Base-by-base conservation (phyloP, 208 protist species). In the Trypanosoma mega region DNA sequence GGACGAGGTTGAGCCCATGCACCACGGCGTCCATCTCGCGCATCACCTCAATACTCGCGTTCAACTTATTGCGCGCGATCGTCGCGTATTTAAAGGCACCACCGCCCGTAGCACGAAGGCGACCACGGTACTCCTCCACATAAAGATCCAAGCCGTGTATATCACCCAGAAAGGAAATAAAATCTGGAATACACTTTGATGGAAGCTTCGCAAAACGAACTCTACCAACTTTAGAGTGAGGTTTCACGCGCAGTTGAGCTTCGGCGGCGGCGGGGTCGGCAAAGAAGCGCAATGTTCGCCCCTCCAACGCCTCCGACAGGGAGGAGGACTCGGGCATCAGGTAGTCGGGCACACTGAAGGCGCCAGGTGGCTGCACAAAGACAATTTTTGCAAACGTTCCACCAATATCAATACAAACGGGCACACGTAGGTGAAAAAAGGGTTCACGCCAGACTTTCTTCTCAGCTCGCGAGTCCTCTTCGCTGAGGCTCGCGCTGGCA, bases 11-110 rank as follows among this genome's bases (percentile, higher is more conserved):
- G 14, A 97, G 80, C 0, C 92, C 92, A n/a, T 82, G 79, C 29
- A 97, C 89, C 14, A 96, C 81, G 2, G 89, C 82, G 29, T 92
- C 80, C 85, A 97, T 96, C 58, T 97, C 92, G 52, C 84, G 85
- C 67, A 94, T 79, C 2, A 90, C 82, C n/a, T 87, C 72, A 53
- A 97, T 82, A 59, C 74, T 67, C 23, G 85, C 63, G 20, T 74
- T 60, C 5, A 96, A 52, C 11, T 69, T 66, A 12, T 75, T 72
- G 8, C 69, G 67, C 5, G 77, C 79, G 27, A 92, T 31, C 8
- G 47, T 29, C 9, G 84, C 72, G 67, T 92, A 97, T 69, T 94
- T 94, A 68, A 93, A 95, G 24, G 92, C 89, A 26, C 92, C 92
- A 43, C 92, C 92, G 33, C 92, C 92, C 4, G 92, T 97, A 5